Evolutionary conservation across 768 basidiomycete species (phyloP), one percentile per base, ranked within the genome.

Genomic region (Kwoniella sp.): DNA sequence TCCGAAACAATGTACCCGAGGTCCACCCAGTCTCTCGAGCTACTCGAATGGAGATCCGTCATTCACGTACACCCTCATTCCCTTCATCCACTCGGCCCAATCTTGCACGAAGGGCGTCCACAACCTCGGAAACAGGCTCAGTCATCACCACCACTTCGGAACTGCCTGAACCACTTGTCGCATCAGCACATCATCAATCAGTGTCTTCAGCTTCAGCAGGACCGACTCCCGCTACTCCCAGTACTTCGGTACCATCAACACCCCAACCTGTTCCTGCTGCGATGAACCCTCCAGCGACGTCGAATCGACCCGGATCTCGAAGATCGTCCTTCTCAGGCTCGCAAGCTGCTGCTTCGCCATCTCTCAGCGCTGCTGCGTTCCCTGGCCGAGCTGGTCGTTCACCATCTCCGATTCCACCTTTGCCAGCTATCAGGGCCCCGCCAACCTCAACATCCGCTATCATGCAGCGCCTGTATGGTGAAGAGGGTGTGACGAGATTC

Each of bases 401-500:
- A 29, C 80, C 80, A 10, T 75, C 74, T 1, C 73, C 74, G 10
- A 73, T 76, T 17, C 73, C 74, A 12, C 91, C 93, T 5, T 85
- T 97, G 1, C 95, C 95, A 24, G 94, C 94, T 26, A 95, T 98
- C 71, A 87, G 93, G 33, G 85, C 88, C 13, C 73, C 84, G 22
- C 85, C 88, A 2, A 71, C 80, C 7, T 68, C 73, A 2, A 61
- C 74, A 10, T 64, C 72, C 0, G 60, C 77, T 2, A 7, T 82
- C 85, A 6, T 82, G 85, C 86, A 92, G 63, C 88, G 88, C 74
- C 83, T 99, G 15, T 99, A 98, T 73, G 92, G 94, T 50, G 95
- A 98, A 79, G 94, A 97, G 79, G 90, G 88, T 69, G 91, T 87
- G 73, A 92, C 92, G 3, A 92, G 94, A 71, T 99, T 98, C 83